These are phyloP conservation scores for Ensete ventricosum DNA, from an alignment of 176 grass and related monocot species.

Conservation along the genomic window DNA sequence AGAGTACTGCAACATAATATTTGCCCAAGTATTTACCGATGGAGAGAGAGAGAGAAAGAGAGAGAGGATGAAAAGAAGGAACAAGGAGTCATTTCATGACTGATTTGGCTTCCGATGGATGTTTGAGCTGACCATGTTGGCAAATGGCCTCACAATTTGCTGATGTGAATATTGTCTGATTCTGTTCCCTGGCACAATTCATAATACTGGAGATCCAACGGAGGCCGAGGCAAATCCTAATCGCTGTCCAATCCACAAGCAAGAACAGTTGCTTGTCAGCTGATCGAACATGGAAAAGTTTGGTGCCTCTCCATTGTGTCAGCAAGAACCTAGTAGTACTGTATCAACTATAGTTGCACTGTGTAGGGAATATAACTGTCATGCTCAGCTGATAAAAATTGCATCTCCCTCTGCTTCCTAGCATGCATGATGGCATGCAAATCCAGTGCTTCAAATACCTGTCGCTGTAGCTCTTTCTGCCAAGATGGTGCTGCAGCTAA, in stretches of 20 bases:
- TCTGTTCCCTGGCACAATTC: not conserved
- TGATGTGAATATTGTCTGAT: not conserved
- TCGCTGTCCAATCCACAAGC: not conserved
- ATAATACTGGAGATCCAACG: slow-evolving; percentile 1
- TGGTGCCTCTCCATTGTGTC: not conserved
- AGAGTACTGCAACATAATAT: not conserved
- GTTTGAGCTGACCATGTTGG: slow-evolving; percentile 11
- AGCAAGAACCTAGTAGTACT: not conserved
- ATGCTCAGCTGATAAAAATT: not conserved
- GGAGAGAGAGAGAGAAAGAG: not conserved
- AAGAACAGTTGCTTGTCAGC: not conserved
- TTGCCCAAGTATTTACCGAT: not conserved
- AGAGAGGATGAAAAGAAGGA: not conserved
- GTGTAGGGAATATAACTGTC: slow-evolving; percentile 3
- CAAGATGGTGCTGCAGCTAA: not conserved
- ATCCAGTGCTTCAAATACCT: not conserved
- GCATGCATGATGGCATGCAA: not conserved
- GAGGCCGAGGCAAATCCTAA: not conserved
- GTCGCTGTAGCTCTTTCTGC: not conserved
- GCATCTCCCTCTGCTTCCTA: not conserved
- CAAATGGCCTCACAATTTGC: not conserved
- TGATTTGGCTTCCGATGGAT: slow-evolving; percentile 8
- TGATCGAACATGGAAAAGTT: not conserved
- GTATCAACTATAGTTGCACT: slow-evolving; percentile 1
- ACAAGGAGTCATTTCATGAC: not conserved